A percentile compares a stretch with the other conserved stretches of the same genome.
Evolutionary conservation across 2,329 filamentous ascomycete genomes (phyloP).

Genomic region (Botrytis cinerea): DNA sequence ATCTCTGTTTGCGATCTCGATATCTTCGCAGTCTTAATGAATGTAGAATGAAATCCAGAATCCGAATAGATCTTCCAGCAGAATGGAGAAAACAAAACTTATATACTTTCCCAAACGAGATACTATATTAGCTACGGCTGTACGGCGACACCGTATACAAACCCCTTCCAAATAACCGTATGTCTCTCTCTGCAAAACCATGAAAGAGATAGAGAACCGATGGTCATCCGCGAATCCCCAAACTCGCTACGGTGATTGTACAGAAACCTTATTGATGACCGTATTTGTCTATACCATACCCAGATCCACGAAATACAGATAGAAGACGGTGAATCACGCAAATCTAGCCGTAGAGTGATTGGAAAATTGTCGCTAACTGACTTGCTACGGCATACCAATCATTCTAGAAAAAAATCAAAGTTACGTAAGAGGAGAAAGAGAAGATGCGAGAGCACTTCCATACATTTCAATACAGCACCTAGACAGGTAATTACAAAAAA

Average conservation of each 20-base stretch:
- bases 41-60: background rate
- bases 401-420: background rate
- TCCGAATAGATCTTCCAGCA: background rate
- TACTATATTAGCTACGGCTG: background rate
- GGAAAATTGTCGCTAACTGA: background rate
- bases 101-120: background rate
- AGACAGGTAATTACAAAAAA: background rate
- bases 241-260: background rate
- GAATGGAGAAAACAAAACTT: background rate
- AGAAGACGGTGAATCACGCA: background rate
- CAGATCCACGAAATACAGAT: background rate
- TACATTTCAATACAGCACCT: background rate
- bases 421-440: background rate
- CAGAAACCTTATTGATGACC: background rate
- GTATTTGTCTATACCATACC: background rate
- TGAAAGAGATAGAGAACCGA: background rate
- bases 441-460: background rate
- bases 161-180: background rate
- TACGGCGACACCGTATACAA: background rate
- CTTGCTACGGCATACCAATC: background rate
- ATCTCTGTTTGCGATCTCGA: background rate
- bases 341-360: background rate
- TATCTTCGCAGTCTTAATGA: background rate
- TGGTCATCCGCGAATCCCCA: background rate
- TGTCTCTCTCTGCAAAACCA: background rate